Conservation (phyloP, 2,329 filamentous ascomycete genomes). For the Colletotrichum limetticola region DNA sequence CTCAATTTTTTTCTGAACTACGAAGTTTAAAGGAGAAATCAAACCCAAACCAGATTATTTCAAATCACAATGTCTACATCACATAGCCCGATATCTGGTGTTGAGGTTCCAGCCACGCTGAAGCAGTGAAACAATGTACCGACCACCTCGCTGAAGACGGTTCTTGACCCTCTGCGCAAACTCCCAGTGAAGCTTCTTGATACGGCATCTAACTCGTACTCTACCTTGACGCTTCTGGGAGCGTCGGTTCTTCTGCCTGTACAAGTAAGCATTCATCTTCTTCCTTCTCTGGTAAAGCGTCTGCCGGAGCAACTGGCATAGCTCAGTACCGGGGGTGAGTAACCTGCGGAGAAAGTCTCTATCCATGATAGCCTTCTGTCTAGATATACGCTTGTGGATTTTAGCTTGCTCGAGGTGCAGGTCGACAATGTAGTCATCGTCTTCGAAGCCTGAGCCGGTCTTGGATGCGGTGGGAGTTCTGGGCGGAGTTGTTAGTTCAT, state of each 20-base stretch:
- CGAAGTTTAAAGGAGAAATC: not conserved
- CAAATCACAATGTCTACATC: not conserved
- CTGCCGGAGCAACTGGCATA: not conserved
- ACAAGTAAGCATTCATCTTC: not conserved
- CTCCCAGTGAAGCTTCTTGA: not conserved
- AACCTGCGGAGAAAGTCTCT: not conserved
- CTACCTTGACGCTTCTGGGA: not conserved
- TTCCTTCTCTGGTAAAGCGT: not conserved
- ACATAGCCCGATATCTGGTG: not conserved
- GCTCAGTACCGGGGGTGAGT: not conserved
- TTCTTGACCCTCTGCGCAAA: not conserved
- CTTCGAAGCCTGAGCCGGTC: not conserved
- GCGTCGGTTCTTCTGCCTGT: not conserved
- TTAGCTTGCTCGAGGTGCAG: not conserved
- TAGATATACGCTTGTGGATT: not conserved
- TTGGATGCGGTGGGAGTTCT: not conserved
- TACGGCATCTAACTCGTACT: not conserved
- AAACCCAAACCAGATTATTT: not conserved
- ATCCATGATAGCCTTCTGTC: not conserved
- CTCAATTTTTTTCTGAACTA: not conserved
- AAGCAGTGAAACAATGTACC: not conserved
- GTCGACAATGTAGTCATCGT: not conserved
- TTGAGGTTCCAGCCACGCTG: not conserved
- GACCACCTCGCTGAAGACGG: not conserved
- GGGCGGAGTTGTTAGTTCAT: not conserved